Evolutionary conservation across 2,329 filamentous ascomycete genomes (phyloP).

Genomic region (Ascochyta pisi): DNA sequence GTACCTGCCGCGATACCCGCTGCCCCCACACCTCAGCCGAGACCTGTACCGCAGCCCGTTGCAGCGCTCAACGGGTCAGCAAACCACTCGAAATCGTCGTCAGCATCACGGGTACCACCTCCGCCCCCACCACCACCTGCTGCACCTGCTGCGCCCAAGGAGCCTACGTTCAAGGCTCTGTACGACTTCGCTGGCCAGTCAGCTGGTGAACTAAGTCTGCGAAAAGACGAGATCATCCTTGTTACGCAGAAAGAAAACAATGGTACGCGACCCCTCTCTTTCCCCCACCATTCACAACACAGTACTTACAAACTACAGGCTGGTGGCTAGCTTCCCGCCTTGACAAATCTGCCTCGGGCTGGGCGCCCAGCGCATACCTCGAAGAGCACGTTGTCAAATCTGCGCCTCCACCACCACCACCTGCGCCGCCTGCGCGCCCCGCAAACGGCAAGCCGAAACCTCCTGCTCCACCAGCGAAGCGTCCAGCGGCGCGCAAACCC

Average conservation of each 20-base stretch:
- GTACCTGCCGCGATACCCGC: slow-evolving; percentile 34
- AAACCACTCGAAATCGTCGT: slow-evolving; percentile 50
- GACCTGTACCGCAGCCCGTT: slow-evolving; percentile 63
- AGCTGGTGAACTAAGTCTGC: slow-evolving; percentile 83
- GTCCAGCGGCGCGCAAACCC: slow-evolving; percentile 77
- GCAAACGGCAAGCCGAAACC: slow-evolving; percentile 74
- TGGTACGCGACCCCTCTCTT: slow-evolving; percentile 64
- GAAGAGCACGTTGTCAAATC: slow-evolving; percentile 73
- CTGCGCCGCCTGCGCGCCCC: slow-evolving; percentile 62
- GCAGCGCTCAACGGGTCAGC: slow-evolving; percentile 59
- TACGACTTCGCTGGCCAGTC: slow-evolving; percentile 91
- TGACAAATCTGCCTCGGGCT: slow-evolving; percentile 76
- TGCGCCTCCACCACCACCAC: slow-evolving; percentile 61
- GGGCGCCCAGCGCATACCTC: slow-evolving; percentile 93
- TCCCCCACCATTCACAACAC: not conserved
- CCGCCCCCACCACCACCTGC: slow-evolving; percentile 71
- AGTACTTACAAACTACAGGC: slow-evolving; percentile 61
- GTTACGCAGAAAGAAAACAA: slow-evolving; percentile 95
- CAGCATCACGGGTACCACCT: slow-evolving; percentile 57
- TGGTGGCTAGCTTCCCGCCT: slow-evolving; percentile 93
- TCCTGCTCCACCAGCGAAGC: slow-evolving; percentile 79
- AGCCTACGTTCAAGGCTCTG: slow-evolving; percentile 84
- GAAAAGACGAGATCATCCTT: slow-evolving; percentile 80
- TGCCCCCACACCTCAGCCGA: slow-evolving; percentile 43
- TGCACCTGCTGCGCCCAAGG: slow-evolving; percentile 65